Evolutionary conservation across 2,329 filamentous ascomycete species (phyloP), one percentile per base, ranked within the genome.

Genomic region (Alternaria metachromatica): DNA sequence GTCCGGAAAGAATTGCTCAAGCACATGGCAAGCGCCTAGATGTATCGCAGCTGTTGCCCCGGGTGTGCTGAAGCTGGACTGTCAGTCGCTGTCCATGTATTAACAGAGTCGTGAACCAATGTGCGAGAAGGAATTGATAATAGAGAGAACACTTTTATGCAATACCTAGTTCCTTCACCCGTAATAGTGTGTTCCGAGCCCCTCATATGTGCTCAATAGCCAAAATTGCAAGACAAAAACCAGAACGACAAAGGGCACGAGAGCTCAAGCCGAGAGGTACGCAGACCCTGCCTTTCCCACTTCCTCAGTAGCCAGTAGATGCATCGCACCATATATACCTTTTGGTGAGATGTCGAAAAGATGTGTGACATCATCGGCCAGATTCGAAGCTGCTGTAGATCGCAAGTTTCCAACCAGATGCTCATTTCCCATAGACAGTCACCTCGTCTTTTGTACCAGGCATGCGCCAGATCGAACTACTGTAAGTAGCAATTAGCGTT

Each of bases 401-500:
- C 20, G 49, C 18, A 41, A n/a, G 4, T 4, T 25, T 20, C 49
- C 6, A n/a, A 9, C 49, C 20, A 33, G 28, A 3, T 37, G 7
- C 5, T 23, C 18, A 12, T 18, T 51, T 11, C 28, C 49, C 7
- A 37, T 51, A 21, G 33, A 18, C 33, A 30, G 23, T 25, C 18
- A 46, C 9, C 41, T 20, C 12, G 46, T 46, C 23, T 41, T 13
- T 18, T 25, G 20, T 4, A 4, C 9, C 13, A 12, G 28, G 44
- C 28, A 41, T 30, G 30, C 28, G 6, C 26, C 26, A 56, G 20
- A 37, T 30, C 30, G 9, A 11, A 25, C 28, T 20, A 60, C 55
- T 61, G 28, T 26, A 56, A 8, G 44, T 63, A 70, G 18, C 48
- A 45, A 6, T 57, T 25, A 3, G 46, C 18, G 9, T 60, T 41